Evolutionary conservation across 2,329 filamentous ascomycete species (phyloP), one percentile per base, ranked within the genome.

Genomic region (Fusarium poae): DNA sequence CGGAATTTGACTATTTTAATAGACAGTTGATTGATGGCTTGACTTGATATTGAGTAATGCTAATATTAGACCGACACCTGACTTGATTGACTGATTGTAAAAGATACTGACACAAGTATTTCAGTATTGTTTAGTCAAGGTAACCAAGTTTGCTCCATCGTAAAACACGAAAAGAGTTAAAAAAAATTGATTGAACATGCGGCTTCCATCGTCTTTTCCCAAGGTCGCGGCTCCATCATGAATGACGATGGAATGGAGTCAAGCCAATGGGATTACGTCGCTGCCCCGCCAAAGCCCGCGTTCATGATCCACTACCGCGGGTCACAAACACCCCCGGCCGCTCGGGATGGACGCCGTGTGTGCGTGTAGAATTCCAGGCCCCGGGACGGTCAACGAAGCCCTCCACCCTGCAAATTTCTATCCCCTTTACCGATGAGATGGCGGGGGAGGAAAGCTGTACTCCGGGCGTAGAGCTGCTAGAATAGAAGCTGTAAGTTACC

Each of bases 201-300:
- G 71, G 70, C 72, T 74, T 72, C 67, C 70, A 71, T 74, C 72
- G 72, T 74, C 72, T 70, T 68, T 72, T 72, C 58, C 57, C 58
- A 49, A 40, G 56, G 56, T 62, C 69, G 62, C 62, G 71, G 71
- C 69, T 74, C 71, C 71, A 73, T 73, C 65, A 70, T 61, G 70
- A 72, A 74, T 74, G 72, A 65, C 70, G 72, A 73, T 72, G 37
- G 59, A 69, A 67, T 72, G 65, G 62, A 71, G 34, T 46, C 50
- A 56, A 40, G 21, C 72, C 72, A 74, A 74, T 74, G 57, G 58
- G 23, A 62, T 61, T 44, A 53, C 59, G 58, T 44, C 51, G 34
- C 52, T 59, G 62, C 62, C 65, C 53, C 69, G 59, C 69, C 55
- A 54, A 53, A 57, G 69, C 65, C 62, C 69, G 67, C 57, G 59